Percentiles rank a stretch among this genome's conserved stretches.
phyloP scores from a whole-genome alignment of 768 basidiomycete species.

The Rhodosporidiobolus odoratus region DNA sequence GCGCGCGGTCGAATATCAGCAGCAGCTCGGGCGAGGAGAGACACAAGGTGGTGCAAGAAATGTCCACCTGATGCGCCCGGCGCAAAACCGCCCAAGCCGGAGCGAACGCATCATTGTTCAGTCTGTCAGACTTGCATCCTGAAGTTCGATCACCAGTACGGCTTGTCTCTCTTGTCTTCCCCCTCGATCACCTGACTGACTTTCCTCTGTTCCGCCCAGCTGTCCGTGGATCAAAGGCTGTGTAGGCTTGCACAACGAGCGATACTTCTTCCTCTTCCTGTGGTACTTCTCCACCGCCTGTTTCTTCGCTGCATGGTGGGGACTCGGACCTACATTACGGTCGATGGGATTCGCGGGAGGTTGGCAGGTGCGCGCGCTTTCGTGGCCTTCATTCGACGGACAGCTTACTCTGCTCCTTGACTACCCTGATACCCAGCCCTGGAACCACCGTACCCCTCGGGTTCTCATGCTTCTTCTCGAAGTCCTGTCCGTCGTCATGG shows the following conservation, averaged over 20 bases:
- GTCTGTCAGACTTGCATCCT: constrained; percentile 40
- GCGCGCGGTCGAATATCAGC: neutral
- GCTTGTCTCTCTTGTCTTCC: neutral
- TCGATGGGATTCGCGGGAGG: constrained; percentile 50
- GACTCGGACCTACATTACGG: constrained; percentile 62
- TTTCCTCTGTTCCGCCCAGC: constrained; percentile 15
- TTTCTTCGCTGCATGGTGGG: constrained; percentile 58
- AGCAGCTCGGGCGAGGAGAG: neutral
- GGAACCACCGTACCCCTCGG: constrained; percentile 63
- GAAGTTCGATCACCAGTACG: constrained; percentile 42
- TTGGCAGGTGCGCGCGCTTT: constrained; percentile 40
- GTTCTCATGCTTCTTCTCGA: constrained; percentile 67
- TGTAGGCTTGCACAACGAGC: constrained; percentile 89
- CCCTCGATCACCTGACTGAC: neutral
- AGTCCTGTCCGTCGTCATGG: constrained; percentile 68
- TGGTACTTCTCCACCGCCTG: constrained; percentile 74
- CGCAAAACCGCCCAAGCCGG: constrained; percentile 37
- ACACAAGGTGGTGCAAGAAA: constrained; percentile 36
- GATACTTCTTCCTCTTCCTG: constrained; percentile 95
- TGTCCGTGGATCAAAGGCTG: constrained; percentile 54
- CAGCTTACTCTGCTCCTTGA: neutral
- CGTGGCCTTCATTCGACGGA: neutral
- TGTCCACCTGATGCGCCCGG: constrained; percentile 9
- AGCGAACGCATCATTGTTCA: constrained; percentile 42
- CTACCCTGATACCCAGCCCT: constrained; percentile 48